These are phyloP conservation scores for Quercus cerris DNA, from an alignment of 306 rosid genomes.

Conservation along the genomic window DNA sequence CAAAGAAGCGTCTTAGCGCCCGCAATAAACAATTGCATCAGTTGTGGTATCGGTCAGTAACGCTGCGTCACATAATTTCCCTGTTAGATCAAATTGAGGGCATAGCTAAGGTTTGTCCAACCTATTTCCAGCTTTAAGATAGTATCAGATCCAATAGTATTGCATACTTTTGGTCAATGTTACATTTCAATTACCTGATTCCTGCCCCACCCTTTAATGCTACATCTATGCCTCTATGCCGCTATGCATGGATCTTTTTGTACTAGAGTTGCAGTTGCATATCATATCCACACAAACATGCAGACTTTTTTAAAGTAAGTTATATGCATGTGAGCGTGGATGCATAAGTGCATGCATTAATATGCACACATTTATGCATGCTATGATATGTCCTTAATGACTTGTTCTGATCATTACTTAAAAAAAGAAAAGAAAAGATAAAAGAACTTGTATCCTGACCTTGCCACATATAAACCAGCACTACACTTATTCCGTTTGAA, in stretches of 20 bases:
- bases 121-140: slow-evolving; percentile 12
- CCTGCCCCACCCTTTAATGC: not conserved
- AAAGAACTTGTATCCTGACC: not conserved
- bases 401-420: slow-evolving; percentile 4
- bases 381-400: slow-evolving; percentile 1
- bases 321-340: slow-evolving; percentile 2
- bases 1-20: slow-evolving; percentile 80
- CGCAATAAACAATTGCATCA: slow-evolving; percentile 98
- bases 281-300: not conserved
- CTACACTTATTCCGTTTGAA: slow-evolving; percentile 11
- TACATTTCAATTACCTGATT: slow-evolving; percentile 5
- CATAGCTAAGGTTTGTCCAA: slow-evolving; percentile 76
- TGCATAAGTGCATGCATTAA: slow-evolving; percentile 4
- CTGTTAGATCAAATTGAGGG: slow-evolving; percentile 98
- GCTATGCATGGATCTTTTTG: slow-evolving; percentile 19
- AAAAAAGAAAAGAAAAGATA: not conserved
- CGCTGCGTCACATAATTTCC: slow-evolving; percentile 92
- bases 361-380: not conserved
- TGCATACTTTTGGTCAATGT: slow-evolving; percentile 13
- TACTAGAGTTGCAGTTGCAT: slow-evolving; percentile 17
- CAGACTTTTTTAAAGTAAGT: too few relatives aligned
- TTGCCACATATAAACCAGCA: not conserved
- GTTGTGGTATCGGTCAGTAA: slow-evolving; percentile 98
- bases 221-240: slow-evolving; percentile 13
- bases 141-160: slow-evolving; percentile 25